phyloP scores from a whole-genome alignment of 2,329 filamentous ascomycete species.

The Cryphonectria radicalis region DNA sequence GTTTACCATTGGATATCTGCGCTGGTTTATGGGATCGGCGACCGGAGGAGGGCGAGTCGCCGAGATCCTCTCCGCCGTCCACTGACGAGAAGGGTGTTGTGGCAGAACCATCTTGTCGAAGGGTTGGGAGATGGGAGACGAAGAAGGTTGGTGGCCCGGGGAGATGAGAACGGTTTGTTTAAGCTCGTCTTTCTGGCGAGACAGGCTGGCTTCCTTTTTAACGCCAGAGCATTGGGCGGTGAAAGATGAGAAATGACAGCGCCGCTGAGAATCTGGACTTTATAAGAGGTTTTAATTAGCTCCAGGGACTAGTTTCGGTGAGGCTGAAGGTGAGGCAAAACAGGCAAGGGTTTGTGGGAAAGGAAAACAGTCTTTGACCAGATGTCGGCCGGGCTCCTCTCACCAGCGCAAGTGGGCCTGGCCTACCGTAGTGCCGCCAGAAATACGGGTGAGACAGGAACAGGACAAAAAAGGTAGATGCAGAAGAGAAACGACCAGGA shows the following conservation, averaged over 20 bases:
- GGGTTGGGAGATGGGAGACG: not conserved
- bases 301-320: constrained; percentile 12
- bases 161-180: not conserved
- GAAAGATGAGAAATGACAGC: constrained; percentile 9
- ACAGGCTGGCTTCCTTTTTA: constrained; percentile 4
- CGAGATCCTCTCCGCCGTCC: constrained; percentile 26
- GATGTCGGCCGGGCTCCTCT: constrained; percentile 3
- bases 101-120: constrained; percentile 26
- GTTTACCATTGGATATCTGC: constrained; percentile 27
- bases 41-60: constrained; percentile 17
- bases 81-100: constrained; percentile 23
- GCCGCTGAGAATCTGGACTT: constrained; percentile 2
- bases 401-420: constrained; percentile 6
- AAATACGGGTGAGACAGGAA: constrained; percentile 15
- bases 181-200: constrained; percentile 3
- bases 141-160: not conserved
- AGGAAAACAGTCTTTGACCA: constrained; percentile 6
- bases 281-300: constrained; percentile 13
- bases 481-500: not conserved
- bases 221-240: constrained; percentile 3
- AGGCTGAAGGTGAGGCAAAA: constrained; percentile 21
- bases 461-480: constrained; percentile 5
- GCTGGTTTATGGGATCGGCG: constrained; percentile 26
- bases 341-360: constrained; percentile 14
- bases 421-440: constrained; percentile 17